Evolutionary conservation across 257 asterid species (phyloP), one percentile per base, ranked within the genome.

Genomic region (Schizonepeta tenuifolia): DNA sequence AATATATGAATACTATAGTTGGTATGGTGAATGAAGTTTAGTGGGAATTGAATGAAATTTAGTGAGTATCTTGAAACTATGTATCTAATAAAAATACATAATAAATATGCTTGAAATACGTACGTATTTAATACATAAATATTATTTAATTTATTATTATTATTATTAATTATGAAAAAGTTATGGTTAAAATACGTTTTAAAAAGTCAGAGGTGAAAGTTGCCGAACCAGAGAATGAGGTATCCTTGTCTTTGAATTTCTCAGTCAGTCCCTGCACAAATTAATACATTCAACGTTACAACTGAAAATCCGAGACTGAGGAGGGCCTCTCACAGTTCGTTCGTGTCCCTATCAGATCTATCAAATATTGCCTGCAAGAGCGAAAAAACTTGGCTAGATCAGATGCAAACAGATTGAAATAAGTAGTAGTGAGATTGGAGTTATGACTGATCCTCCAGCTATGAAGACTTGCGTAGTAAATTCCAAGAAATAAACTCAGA

Each of bases 241-340:
- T 78, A 79, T 93, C 98, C 87, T 89, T 90, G 87, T 93, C 97
- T 87, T 93, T 95, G 83, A 95, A 95, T 75, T 95, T 95, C 69
- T 95, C 98, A 2, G 99, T 92, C 81, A 95, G 77, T 14, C 98
- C 98, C 98, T 91, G 87, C 84, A 82, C 8, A 62, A n/a, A n/a
- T n/a, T n/a, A 72, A 59, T 53, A 50, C 50, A 36, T 24, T 20
- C 28, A 36, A 14, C 20, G 69, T 77, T 54, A 73, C 13, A 66
- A 91, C 90, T 2, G 97, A 69, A 79, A 88, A 91, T 63, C 99
- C 99, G 69, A 85, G 86, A 85, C 92, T 88, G 64, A 85, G 92
- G 53, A 94, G 89, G 20, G 98, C 97, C 4, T 94, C 99, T 74
- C 93, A 86, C 69, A 94, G 67, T 80, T 94, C 99, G 28, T 78